phyloP scores from a whole-genome alignment of 179 eudicot species.

The Drosera spatulata region DNA sequence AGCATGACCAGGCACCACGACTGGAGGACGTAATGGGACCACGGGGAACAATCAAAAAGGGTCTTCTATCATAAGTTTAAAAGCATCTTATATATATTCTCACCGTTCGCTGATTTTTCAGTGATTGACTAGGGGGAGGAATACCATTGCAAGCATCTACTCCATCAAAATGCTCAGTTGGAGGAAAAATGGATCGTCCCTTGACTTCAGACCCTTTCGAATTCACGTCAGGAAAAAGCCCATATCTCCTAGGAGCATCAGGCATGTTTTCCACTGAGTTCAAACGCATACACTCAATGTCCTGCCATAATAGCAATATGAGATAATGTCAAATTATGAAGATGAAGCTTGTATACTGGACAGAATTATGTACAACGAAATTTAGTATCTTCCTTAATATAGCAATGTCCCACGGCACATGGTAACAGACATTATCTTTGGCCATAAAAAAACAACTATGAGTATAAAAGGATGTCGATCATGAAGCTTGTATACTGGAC shows the following conservation, averaged over 20 bases:
- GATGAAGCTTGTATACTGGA: background rate
- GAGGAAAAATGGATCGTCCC: conserved; percentile 21
- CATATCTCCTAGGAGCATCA: conserved; percentile 40
- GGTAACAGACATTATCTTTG: no score
- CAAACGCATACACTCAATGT: conserved; percentile 91
- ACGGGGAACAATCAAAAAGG: no score
- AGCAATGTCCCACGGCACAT: background rate
- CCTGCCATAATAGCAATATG: conserved; percentile 33
- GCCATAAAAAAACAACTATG: no score
- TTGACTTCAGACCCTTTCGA: conserved; percentile 28
- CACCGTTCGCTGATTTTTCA: conserved; percentile 48
- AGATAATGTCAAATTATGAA: background rate
- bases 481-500: background rate
- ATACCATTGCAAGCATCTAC: conserved; percentile 15
- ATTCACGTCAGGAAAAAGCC: conserved; percentile 25
- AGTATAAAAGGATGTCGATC: background rate
- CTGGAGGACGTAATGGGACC: background rate
- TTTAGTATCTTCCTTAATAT: background rate
- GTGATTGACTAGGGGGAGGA: conserved; percentile 24
- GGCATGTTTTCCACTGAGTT: conserved; percentile 80
- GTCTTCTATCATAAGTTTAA: no score
- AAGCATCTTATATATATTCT: background rate
- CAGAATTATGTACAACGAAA: background rate
- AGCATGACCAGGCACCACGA: no score
- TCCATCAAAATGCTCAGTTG: conserved; percentile 28